Evolutionary conservation across 176 grass and related monocot genomes (phyloP).

Genomic region (Dactylis glomerata): DNA sequence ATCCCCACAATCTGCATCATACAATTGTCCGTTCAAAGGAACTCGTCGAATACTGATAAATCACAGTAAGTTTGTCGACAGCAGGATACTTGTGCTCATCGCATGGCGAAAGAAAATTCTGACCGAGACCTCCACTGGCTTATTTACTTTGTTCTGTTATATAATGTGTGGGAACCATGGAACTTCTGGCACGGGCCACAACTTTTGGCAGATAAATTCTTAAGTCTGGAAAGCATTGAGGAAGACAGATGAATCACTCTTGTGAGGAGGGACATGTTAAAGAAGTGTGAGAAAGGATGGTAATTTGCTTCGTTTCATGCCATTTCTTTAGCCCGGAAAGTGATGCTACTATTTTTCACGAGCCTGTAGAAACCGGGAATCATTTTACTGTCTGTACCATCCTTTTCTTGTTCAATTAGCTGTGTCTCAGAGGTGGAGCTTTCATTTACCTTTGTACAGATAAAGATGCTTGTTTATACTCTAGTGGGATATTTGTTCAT

Average conservation of each 20-base stretch:
- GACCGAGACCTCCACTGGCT: slow-evolving; percentile 21
- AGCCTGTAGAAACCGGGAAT: background rate
- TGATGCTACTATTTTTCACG: background rate
- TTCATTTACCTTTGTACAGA: background rate
- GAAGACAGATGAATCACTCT: slow-evolving; percentile 25
- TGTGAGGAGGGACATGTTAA: background rate
- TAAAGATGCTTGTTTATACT: slow-evolving; percentile 19
- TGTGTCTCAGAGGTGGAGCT: background rate
- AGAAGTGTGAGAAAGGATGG: slow-evolving; percentile 17
- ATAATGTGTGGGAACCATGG: slow-evolving; percentile 31
- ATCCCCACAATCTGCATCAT: background rate
- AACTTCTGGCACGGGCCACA: slow-evolving; percentile 39
- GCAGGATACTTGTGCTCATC: slow-evolving; percentile 17
- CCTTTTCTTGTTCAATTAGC: background rate
- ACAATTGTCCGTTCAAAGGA: slow-evolving; percentile 9
- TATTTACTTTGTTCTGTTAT: slow-evolving; percentile 29
- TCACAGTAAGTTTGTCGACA: slow-evolving; percentile 18
- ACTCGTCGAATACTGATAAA: slow-evolving; percentile 3
- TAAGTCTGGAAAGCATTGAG: slow-evolving; percentile 9
- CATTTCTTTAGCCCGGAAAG: slow-evolving; percentile 30
- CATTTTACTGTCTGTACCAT: background rate
- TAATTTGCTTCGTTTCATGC: slow-evolving; percentile 24
- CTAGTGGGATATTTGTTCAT: background rate
- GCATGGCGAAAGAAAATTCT: slow-evolving; percentile 28
- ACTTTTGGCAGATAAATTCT: slow-evolving; percentile 36